A percentile compares a stretch with the other conserved stretches of the same genome.
Evolutionary conservation across 768 basidiomycete genomes (phyloP).

Genomic region (Pleurotus giganteus): DNA sequence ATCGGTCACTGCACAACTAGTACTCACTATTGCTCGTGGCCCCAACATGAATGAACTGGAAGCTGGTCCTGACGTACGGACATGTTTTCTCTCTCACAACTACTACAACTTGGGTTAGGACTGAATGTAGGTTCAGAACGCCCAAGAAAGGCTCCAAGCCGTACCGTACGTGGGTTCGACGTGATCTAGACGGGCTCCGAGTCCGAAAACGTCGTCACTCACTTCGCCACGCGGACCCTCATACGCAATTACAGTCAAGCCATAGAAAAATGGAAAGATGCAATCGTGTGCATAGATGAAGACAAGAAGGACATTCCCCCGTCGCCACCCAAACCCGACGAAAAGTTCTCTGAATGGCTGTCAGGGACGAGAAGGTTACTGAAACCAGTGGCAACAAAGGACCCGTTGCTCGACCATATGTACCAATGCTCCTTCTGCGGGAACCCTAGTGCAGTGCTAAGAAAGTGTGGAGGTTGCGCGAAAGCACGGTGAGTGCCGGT

Average conservation of each 20-base stretch:
- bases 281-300: not conserved
- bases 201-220: not conserved
- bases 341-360: not conserved
- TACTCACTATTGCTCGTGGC: not conserved
- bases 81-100: not conserved
- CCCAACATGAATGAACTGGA: not conserved
- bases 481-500: not conserved
- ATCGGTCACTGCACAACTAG: too few species aligned
- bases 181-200: not conserved
- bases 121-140: not conserved
- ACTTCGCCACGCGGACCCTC: not conserved
- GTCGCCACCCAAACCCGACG: not conserved
- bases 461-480: not conserved
- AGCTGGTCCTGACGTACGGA: not conserved
- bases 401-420: not conserved
- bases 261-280: not conserved
- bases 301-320: not conserved
- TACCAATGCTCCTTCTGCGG: not conserved
- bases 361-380: not conserved
- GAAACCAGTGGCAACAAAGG: not conserved
- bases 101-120: not conserved
- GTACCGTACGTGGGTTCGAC: not conserved
- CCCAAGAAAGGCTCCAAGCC: not conserved
- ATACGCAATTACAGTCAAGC: not conserved
- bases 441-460: not conserved